Percentiles rank a stretch among this genome's conserved stretches.
Evolutionary conservation across 1,139 yeast genomes (phyloP).

Genomic region (Kurtzmaniella natalensis): DNA sequence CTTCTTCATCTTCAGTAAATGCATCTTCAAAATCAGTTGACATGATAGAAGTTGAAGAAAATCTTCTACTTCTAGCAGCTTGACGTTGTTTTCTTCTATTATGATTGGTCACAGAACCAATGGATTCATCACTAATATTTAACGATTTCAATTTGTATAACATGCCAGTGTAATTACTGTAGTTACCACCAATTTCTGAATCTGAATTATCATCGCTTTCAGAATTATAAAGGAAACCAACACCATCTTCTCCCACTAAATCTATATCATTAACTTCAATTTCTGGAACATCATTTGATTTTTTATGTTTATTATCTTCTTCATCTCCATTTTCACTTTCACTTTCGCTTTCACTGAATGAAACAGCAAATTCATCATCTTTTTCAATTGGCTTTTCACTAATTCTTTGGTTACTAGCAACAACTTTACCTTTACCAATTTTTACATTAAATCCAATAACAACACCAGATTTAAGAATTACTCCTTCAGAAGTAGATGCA

Average conservation of each 20-base stretch:
- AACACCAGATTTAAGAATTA: conserved; percentile 58
- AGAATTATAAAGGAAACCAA: conserved; percentile 55
- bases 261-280: conserved; percentile 24
- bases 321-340: conserved; percentile 9
- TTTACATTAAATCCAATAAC: conserved; percentile 74
- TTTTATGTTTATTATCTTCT: conserved; percentile 4
- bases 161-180: conserved; percentile 30
- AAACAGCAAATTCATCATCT: conserved; percentile 17
- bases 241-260: conserved; percentile 57
- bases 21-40: conserved; percentile 40
- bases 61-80: conserved; percentile 26
- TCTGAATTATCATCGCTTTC: conserved; percentile 38
- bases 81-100: conserved; percentile 29
- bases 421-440: conserved; percentile 47
- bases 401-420: conserved; percentile 50
- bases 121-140: conserved; percentile 76
- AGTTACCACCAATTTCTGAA: conserved; percentile 31
- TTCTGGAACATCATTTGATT: conserved; percentile 5
- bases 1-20: conserved; percentile 54
- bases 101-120: conserved; percentile 54
- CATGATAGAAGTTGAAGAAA: conserved; percentile 34
- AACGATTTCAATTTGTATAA: conserved; percentile 60
- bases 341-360: conserved; percentile 25
- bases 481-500: conserved; percentile 51
- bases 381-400: conserved; percentile 43